Conservation (phyloP, 495 filamentous ascomycete species). For the Staphylotrichum longicolle region DNA sequence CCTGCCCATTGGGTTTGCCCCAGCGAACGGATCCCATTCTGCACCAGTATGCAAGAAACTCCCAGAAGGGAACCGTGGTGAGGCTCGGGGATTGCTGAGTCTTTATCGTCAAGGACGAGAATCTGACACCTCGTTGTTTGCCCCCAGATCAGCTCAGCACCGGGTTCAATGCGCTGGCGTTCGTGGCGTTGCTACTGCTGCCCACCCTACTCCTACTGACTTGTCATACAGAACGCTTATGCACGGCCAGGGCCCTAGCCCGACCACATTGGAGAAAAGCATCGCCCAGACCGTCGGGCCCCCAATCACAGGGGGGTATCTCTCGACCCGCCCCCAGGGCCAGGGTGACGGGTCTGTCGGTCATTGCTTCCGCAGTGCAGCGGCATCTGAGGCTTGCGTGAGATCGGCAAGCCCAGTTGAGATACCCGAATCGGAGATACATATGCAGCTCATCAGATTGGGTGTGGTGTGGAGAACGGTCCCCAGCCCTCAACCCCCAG, state of each 20-base stretch:
- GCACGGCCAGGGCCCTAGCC: neutral
- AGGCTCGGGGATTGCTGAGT: neutral
- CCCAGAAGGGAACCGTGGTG: conserved; percentile 21
- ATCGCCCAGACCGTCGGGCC: conserved; percentile 5
- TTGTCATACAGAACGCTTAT: neutral
- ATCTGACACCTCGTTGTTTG: conserved; percentile 24
- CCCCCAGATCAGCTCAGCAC: neutral
- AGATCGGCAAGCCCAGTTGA: conserved; percentile 8
- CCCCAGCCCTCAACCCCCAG: neutral
- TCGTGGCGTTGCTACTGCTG: conserved; percentile 8
- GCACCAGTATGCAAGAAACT: conserved; percentile 20
- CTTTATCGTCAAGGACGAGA: neutral
- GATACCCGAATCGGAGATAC: conserved; percentile 19
- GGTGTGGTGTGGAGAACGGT: conserved; percentile 1
- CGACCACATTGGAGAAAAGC: neutral
- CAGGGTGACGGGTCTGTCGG: neutral
- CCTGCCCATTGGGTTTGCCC: neutral
- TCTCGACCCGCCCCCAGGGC: neutral
- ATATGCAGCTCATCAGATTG: neutral
- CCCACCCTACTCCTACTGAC: neutral
- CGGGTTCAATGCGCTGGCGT: neutral
- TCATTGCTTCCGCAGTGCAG: conserved; percentile 14
- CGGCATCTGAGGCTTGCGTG: conserved; percentile 16
- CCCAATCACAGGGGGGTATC: conserved; percentile 7
- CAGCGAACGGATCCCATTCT: conserved; percentile 3